Base-by-base conservation (phyloP, 805 yeast genomes). In the Zygoascus tannicola region DNA sequence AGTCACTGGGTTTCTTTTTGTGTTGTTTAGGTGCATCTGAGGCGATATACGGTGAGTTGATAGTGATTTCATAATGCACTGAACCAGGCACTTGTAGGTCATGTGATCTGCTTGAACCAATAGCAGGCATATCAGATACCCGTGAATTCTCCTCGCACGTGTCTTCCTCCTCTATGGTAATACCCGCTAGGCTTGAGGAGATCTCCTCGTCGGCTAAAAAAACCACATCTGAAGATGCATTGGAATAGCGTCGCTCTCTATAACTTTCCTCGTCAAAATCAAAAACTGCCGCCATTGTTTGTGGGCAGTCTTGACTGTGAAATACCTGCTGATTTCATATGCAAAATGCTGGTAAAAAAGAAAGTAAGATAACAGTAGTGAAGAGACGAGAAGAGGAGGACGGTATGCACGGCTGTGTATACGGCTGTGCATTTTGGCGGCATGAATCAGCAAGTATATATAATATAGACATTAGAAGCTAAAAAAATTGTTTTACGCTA, bases 1-100 rank as follows among this genome's bases (percentile, higher is more conserved):
- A 86, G 56, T 86, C 94, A 3, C 38, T 37, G 1, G 64, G 63
- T 1, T 43, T 41, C 50, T 58, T 56, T 49, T 56, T 57, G 40
- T 49, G 48, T 26, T 38, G 47, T 12, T 26, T 26, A 7, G 30
- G 30, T n/a, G 54, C 60, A 28, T 46, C 47, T 15, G 54, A 42
- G 19, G 65, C 56, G 23, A 63, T 53, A 46, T 65, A 73, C 32
- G 66, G 58, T 23, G 62, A 58, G 36, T 67, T 71, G 39, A 76
- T 63, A 3, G 65, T 70, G n/a, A 76, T 71, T 46, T 73, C 73
- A 50, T 71, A 71, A 19, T 18, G n/a, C 20, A 12, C 10, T 8
- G 30, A 26, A 8, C 10, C 30, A 26, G 30, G 12, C 7, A 26
- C 30, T 8, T 7, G 12, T 8, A 26, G 10, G 12, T 7, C 7